Evolutionary conservation across 2,329 filamentous ascomycete genomes (phyloP), one percentile per base, ranked within the genome.

Genomic region (Atkinsonella hypoxylon): DNA sequence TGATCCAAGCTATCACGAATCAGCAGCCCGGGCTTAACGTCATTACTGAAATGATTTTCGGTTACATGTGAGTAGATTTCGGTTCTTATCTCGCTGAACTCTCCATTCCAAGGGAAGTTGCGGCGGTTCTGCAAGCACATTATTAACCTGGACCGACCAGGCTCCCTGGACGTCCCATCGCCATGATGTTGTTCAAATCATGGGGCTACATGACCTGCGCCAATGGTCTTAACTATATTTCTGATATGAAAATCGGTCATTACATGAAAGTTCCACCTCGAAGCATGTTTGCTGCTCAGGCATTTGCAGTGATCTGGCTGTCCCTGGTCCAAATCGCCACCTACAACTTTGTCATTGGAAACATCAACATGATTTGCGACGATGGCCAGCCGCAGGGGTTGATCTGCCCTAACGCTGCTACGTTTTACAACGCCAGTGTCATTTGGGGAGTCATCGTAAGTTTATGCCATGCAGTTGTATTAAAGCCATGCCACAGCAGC

Each of bases 351-450:
- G 50, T 66, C 48, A 66, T 68, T 43, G 65, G 53, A n/a, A 67
- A 74, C 48, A 79, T 82, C 53, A 55, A 68, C 1, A 67, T 69
- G 6, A 70, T 82, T 31, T 83, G 79, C 63, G 68, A 65, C 1
- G 49, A 58, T 0, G 42, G 68, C 0, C 75, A 79, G 54, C 40
- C 61, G 2, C 70, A 73, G 55, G 71, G 74, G 44, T 75, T 79
- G 57, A 75, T 65, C 18, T 82, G 78, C 57, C 78, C 79, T 3
- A 70, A 72, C 36, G 74, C 74, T 13, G 72, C 71, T 20, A 76
- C 78, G 0, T 81, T 81, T 60, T 82, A 76, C 65, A 78, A 76
- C 17, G 74, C 73, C 13, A 77, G 74, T 11, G 69, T 80, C 5
- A 73, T 80, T 50, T 80, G 78, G 78, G 79, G 79, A 51, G 68